phyloP scores from a whole-genome alignment of 495 filamentous ascomycete species.

The Penicillium riverlandense region DNA sequence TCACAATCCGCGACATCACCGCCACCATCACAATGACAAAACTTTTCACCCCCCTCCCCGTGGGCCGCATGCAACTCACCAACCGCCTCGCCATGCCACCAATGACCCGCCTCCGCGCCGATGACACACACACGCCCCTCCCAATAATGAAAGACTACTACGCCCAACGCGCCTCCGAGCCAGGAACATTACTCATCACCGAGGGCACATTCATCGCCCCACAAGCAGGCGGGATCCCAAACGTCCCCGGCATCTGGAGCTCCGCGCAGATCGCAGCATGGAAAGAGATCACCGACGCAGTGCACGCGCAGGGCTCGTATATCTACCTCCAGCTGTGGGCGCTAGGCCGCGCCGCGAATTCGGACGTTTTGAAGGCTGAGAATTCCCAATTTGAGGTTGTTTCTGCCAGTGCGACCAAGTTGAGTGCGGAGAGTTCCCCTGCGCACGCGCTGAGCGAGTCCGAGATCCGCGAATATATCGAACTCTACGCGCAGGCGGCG shows the following conservation, averaged over 20 bases:
- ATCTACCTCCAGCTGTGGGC: slow-evolving; percentile 67
- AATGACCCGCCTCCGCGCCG: slow-evolving; percentile 41
- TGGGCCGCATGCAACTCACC: slow-evolving; percentile 37
- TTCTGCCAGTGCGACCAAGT: slow-evolving; percentile 40
- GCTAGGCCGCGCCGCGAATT: slow-evolving; percentile 50
- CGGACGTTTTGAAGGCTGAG: slow-evolving; percentile 18
- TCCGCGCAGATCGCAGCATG: slow-evolving; percentile 54
- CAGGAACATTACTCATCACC: slow-evolving; percentile 43
- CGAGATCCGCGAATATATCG: slow-evolving; percentile 51
- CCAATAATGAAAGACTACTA: slow-evolving; percentile 44
- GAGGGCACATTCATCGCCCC: slow-evolving; percentile 61
- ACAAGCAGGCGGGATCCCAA: slow-evolving; percentile 41
- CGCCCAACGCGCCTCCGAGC: slow-evolving; percentile 38
- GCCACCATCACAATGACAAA: slow-evolving; percentile 14
- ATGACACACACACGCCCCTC: slow-evolving; percentile 35
- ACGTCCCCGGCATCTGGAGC: slow-evolving; percentile 59
- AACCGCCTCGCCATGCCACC: slow-evolving; percentile 46
- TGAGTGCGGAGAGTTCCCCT: slow-evolving; percentile 22
- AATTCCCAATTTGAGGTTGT: slow-evolving; percentile 34
- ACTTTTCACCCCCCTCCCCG: slow-evolving; percentile 45
- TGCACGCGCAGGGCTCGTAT: slow-evolving; percentile 56
- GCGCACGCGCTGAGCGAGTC: slow-evolving; percentile 45
- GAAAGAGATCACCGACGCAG: slow-evolving; percentile 55
- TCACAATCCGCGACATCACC: too few relatives aligned
- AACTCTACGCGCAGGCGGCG: slow-evolving; percentile 53